These are phyloP conservation scores for Perkinsus olseni DNA, from an alignment of 169 alveolate species.

Conservation along the genomic window DNA sequence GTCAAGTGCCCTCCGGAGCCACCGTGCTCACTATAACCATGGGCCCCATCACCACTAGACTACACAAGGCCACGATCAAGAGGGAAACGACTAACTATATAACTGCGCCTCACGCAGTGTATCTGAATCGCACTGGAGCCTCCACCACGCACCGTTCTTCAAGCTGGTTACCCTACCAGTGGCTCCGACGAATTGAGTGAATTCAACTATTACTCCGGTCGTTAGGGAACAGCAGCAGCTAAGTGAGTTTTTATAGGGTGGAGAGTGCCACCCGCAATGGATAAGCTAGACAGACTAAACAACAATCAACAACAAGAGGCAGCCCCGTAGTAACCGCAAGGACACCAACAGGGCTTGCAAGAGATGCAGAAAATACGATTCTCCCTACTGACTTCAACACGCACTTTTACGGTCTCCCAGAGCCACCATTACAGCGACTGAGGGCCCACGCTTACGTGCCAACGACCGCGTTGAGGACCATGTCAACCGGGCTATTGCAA, in stretches of 20 bases:
- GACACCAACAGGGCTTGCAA: neutral
- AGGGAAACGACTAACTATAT: neutral
- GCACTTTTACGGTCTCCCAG: neutral
- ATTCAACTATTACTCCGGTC: too few species aligned
- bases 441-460: constrained; percentile 4
- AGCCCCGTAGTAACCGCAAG: too few species aligned
- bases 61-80: neutral
- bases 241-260: too few species aligned
- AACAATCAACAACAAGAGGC: too few species aligned
- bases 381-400: neutral
- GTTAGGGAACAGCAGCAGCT: too few species aligned
- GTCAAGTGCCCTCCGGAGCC: too few species aligned
- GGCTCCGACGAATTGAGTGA: too few species aligned
- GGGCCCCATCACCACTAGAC: neutral
- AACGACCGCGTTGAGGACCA: neutral
- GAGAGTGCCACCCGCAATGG: too few species aligned
- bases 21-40: neutral
- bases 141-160: too few species aligned
- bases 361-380: neutral
- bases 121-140: neutral
- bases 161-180: too few species aligned
- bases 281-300: too few species aligned
- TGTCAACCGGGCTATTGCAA: neutral
- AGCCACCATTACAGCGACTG: neutral
- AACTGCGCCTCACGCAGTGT: neutral